These are phyloP conservation scores for Chlamydomonas applanata DNA, from an alignment of 139 green algal genomes.

Conservation along the genomic window DNA sequence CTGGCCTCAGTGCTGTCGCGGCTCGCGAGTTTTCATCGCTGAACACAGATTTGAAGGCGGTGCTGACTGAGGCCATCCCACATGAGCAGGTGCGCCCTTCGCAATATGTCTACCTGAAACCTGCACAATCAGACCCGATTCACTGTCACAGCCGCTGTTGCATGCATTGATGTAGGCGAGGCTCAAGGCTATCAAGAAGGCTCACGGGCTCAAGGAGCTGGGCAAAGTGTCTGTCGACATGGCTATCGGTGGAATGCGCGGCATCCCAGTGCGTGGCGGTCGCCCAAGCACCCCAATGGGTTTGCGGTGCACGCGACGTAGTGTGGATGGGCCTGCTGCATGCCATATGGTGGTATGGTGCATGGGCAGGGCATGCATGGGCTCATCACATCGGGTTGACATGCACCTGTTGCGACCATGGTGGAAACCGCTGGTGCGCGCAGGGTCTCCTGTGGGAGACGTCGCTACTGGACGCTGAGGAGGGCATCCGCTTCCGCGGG, in stretches of 20 bases:
- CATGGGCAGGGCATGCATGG: too few relatives aligned
- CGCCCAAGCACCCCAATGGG: not conserved
- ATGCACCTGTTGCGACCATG: too few relatives aligned
- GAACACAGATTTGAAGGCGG: slow-evolving; percentile 52
- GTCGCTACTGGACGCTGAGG: slow-evolving; percentile 92
- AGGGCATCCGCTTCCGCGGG: slow-evolving; percentile 96
- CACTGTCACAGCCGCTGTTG: not conserved
- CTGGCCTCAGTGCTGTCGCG: too few relatives aligned
- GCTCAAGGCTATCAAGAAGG: slow-evolving; percentile 84
- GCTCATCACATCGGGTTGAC: too few relatives aligned
- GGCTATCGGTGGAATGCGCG: slow-evolving; percentile 94
- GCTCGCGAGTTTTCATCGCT: too few relatives aligned
- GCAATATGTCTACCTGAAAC: not conserved
- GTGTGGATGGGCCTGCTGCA: not conserved
- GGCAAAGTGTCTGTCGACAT: slow-evolving; percentile 88
- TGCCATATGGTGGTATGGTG: not conserved
- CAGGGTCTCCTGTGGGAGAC: slow-evolving; percentile 97
- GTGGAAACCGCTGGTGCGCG: too few relatives aligned
- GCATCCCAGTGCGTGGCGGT: slow-evolving; percentile 75
- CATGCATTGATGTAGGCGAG: slow-evolving; percentile 62
- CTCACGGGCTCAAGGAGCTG: slow-evolving; percentile 68
- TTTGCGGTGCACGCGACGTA: not conserved
- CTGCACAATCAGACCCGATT: not conserved
- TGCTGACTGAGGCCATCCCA: slow-evolving; percentile 65
- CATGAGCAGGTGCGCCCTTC: slow-evolving; percentile 57